Conservation (phyloP, 169 alveolate species). For the Eimeria zaria region DNA sequence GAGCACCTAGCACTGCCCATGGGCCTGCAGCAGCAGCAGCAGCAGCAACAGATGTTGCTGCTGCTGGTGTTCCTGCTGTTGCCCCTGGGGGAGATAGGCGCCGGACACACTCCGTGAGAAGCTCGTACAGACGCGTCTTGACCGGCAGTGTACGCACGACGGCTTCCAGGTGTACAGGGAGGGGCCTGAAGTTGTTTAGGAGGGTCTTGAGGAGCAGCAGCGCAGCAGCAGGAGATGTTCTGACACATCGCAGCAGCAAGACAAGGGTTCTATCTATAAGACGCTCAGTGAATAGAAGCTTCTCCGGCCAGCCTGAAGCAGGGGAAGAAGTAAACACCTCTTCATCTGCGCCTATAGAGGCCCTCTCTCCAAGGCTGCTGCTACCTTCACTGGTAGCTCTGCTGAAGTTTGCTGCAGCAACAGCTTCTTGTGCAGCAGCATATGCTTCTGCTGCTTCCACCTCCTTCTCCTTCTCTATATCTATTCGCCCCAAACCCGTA, state of each 20-base stretch:
- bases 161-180: conserved; percentile 56
- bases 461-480: conserved; percentile 1
- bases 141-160: conserved; percentile 30
- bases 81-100: not conserved
- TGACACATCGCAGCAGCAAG: conserved; percentile 13
- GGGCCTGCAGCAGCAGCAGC: not conserved
- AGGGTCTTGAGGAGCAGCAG: conserved; percentile 15
- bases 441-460: not conserved
- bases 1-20: not conserved
- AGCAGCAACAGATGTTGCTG: not conserved
- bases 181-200: not conserved
- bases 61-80: not conserved
- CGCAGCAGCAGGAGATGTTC: conserved; percentile 10
- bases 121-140: conserved; percentile 20
- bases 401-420: too few relatives aligned
- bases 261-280: conserved; percentile 10
- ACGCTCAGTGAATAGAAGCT: conserved; percentile 7
- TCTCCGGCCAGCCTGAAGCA: not conserved
- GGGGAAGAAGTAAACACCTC: not conserved
- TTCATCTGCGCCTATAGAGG: not conserved
- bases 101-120: conserved; percentile 52
- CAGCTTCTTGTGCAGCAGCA: not conserved
- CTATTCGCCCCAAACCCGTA: not conserved
- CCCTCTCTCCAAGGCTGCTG: conserved; percentile 25
- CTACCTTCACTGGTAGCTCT: conserved; percentile 1